Conservation (phyloP, 2,329 filamentous ascomycete species). For the Fusarium musae region DNA sequence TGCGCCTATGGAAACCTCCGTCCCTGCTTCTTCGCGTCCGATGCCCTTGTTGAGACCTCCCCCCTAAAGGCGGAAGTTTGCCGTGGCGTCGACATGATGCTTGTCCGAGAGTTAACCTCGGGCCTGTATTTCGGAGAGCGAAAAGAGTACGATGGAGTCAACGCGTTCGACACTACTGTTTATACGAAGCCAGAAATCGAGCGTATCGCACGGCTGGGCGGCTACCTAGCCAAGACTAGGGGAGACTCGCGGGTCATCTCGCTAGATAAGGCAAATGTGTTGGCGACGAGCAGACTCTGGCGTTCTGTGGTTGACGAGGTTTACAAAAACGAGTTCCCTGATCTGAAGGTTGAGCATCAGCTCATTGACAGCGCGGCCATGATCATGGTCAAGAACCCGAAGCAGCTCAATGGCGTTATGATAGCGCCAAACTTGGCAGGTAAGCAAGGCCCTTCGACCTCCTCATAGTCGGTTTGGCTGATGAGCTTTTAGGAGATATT, state of each 20-base stretch:
- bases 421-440: slow-evolving; percentile 83
- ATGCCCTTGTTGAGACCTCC: slow-evolving; percentile 83
- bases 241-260: slow-evolving; percentile 79
- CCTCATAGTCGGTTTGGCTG: background rate
- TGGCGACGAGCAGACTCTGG: slow-evolving; percentile 91
- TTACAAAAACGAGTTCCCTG: slow-evolving; percentile 89
- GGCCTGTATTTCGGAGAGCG: slow-evolving; percentile 97
- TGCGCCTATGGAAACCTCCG: slow-evolving; percentile 94
- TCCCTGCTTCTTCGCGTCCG: slow-evolving; percentile 94
- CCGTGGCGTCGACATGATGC: slow-evolving; percentile 89
- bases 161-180: slow-evolving; percentile 84
- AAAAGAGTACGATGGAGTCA: slow-evolving; percentile 73
- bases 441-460: background rate
- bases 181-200: slow-evolving; percentile 89
- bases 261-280: slow-evolving; percentile 96
- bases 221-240: slow-evolving; percentile 80
- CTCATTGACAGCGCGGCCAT: slow-evolving; percentile 97
- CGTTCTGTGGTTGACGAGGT: slow-evolving; percentile 86
- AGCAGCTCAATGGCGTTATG: slow-evolving; percentile 87
- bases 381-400: slow-evolving; percentile 95
- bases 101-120: slow-evolving; percentile 91
- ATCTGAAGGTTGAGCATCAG: slow-evolving; percentile 86
- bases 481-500: slow-evolving; percentile 81
- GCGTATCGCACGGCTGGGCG: slow-evolving; percentile 85
- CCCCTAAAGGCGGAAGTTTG: slow-evolving; percentile 89